Evolutionary conservation across 768 basidiomycete species (phyloP).

Genomic region (Coprinopsis strossmayeri): DNA sequence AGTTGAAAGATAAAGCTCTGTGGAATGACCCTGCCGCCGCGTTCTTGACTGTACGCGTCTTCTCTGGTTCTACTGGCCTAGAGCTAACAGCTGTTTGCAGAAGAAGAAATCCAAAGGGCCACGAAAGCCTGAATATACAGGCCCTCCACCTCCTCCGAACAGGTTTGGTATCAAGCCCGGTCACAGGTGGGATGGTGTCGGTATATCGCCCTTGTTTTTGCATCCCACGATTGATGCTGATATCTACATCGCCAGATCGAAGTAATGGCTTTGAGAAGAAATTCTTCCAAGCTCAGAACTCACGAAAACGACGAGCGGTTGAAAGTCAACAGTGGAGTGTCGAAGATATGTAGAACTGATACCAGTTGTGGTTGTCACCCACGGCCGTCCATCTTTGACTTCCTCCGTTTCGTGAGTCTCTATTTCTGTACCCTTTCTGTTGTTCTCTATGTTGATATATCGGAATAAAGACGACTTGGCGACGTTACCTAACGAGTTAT

Average conservation of each 20-base stretch:
- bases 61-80: too few species aligned
- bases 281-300: slow-evolving; percentile 78
- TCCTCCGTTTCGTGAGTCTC: too few species aligned
- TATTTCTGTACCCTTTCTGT: too few species aligned
- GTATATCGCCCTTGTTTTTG: slow-evolving; percentile 32
- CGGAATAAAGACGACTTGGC: too few species aligned
- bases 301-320: slow-evolving; percentile 56
- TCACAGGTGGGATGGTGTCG: slow-evolving; percentile 98
- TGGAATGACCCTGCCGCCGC: slow-evolving; percentile 99
- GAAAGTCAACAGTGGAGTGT: slow-evolving; percentile 85
- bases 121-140: slow-evolving; percentile 76
- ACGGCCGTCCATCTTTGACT: too few species aligned
- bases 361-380: too few species aligned
- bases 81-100: too few species aligned
- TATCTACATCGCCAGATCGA: slow-evolving; percentile 61
- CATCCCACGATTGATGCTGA: not conserved
- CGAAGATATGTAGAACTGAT: slow-evolving; percentile 92
- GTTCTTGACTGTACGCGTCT: slow-evolving; percentile 71
- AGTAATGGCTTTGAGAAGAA: slow-evolving; percentile 95
- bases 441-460: too few species aligned
- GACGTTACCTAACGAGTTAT: too few species aligned
- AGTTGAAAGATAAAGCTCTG: slow-evolving; percentile 69
- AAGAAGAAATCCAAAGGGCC: slow-evolving; percentile 73
- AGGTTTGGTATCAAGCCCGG: slow-evolving; percentile 94
- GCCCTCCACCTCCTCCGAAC: slow-evolving; percentile 89